Conservation (phyloP, 164 flowering plant species). For the Buxus sempervirens region DNA sequence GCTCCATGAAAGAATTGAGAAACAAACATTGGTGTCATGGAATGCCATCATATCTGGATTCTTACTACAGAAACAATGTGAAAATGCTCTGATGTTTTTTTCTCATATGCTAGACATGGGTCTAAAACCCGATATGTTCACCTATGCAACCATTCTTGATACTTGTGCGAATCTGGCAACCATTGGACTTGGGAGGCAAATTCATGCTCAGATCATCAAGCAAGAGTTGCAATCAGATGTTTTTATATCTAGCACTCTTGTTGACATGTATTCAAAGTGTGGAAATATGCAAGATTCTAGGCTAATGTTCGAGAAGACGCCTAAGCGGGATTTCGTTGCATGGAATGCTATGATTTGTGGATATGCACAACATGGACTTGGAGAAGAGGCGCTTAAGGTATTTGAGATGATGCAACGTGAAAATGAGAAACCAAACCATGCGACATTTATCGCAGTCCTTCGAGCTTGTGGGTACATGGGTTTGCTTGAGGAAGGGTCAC, state of each 20-base stretch:
- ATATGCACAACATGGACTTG: conserved; percentile 74
- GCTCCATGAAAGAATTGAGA: conserved; percentile 50
- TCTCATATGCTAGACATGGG: conserved; percentile 58
- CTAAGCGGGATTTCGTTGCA: conserved; percentile 58
- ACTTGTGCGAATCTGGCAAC: conserved; percentile 77
- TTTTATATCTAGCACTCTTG: conserved; percentile 62
- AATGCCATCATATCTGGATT: conserved; percentile 80
- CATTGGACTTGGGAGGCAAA: conserved; percentile 68
- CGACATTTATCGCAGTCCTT: conserved; percentile 73
- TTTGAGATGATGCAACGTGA: conserved; percentile 54
- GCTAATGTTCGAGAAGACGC: conserved; percentile 53
- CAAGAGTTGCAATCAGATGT: conserved; percentile 60
- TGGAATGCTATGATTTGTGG: conserved; percentile 87
- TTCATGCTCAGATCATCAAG: conserved; percentile 78
- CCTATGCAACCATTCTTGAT: conserved; percentile 80
- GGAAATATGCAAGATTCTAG: conserved; percentile 68
- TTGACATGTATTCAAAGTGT: conserved; percentile 90
- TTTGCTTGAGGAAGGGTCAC: conserved; percentile 40
- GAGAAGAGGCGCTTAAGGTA: conserved; percentile 48
- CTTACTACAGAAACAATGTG: conserved; percentile 49
- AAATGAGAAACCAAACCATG: conserved; percentile 67
- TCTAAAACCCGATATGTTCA: conserved; percentile 67
- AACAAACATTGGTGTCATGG: conserved; percentile 61
- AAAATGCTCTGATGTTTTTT: conserved; percentile 64
- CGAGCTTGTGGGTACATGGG: conserved; percentile 82